These are phyloP conservation scores for Truncatella angustata DNA, from an alignment of 2,329 filamentous ascomycete genomes.

Conservation along the genomic window DNA sequence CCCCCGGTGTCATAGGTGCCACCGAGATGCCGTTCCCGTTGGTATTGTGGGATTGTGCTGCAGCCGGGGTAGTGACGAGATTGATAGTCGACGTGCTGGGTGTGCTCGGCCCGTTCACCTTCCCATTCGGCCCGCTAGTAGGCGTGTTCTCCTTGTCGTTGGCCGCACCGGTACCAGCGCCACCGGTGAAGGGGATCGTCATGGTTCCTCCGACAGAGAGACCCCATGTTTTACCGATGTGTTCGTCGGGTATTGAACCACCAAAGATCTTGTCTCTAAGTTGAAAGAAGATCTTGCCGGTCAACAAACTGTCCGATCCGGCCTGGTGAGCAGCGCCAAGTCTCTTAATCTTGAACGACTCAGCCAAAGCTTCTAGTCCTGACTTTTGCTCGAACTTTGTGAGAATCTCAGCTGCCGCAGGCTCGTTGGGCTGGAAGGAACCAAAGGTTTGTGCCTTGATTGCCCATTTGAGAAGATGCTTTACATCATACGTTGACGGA, in stretches of 20 bases:
- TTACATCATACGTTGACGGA: constrained; percentile 91
- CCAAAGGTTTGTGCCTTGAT: constrained; percentile 65
- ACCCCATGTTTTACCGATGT: constrained; percentile 90
- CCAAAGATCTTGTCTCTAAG: constrained; percentile 87
- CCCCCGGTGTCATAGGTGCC: constrained; percentile 76
- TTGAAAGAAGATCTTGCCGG: constrained; percentile 92
- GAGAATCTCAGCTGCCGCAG: constrained; percentile 69
- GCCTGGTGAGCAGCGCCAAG: constrained; percentile 88
- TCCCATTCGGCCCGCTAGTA: constrained; percentile 35
- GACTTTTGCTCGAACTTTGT: constrained; percentile 87
- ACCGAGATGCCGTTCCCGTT: constrained; percentile 57
- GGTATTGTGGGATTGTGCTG: constrained; percentile 51
- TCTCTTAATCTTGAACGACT: constrained; percentile 86
- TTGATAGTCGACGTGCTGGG: constrained; percentile 65
- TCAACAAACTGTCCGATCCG: constrained; percentile 89
- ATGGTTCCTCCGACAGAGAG: constrained; percentile 67
- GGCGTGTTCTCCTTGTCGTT: constrained; percentile 36
- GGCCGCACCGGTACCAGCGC: neutral
- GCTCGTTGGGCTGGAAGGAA: constrained; percentile 62
- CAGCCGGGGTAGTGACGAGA: constrained; percentile 48
- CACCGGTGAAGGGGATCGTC: constrained; percentile 1
- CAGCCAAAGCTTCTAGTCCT: constrained; percentile 88
- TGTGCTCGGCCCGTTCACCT: constrained; percentile 49
- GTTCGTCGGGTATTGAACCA: constrained; percentile 75
- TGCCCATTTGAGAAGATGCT: constrained; percentile 92